These are phyloP conservation scores for Xylaria intraflava DNA, from an alignment of 495 filamentous ascomycete species.

Conservation along the genomic window DNA sequence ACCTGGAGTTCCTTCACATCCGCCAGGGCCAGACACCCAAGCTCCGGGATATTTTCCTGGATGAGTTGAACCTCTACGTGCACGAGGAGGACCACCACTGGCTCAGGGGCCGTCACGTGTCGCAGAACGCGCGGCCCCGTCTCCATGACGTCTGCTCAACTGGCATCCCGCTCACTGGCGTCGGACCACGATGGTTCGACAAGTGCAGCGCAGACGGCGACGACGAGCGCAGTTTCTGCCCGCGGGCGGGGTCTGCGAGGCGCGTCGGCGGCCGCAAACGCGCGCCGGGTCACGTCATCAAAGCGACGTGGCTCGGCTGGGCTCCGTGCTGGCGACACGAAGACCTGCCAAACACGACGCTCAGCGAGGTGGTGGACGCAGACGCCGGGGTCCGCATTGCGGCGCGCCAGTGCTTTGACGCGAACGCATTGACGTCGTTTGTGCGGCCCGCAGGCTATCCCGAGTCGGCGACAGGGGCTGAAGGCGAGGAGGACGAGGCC, in stretches of 20 bases:
- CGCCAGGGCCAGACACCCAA: conserved; percentile 50
- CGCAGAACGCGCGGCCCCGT: conserved; percentile 33
- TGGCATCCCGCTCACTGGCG: conserved; percentile 48
- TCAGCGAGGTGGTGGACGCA: conserved; percentile 48
- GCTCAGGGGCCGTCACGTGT: conserved; percentile 39
- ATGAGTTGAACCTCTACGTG: conserved; percentile 47
- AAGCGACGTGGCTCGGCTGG: conserved; percentile 28
- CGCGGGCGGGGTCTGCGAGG: conserved; percentile 32
- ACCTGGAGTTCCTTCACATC: conserved; percentile 52
- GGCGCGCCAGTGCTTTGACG: conserved; percentile 37
- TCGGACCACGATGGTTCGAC: conserved; percentile 49
- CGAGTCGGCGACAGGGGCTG: neutral
- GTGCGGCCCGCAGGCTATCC: conserved; percentile 2
- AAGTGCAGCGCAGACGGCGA: conserved; percentile 43
- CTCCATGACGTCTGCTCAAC: conserved; percentile 42
- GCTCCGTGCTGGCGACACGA: conserved; percentile 52
- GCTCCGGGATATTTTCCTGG: conserved; percentile 49
- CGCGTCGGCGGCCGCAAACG: conserved; percentile 2
- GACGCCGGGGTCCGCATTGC: conserved; percentile 50
- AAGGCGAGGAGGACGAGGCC: conserved; percentile 22
- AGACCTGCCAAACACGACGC: conserved; percentile 49
- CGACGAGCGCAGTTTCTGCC: conserved; percentile 39
- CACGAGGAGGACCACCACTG: conserved; percentile 47
- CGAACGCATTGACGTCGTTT: conserved; percentile 21
- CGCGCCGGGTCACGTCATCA: neutral